Percentiles rank a stretch among this genome's conserved stretches.
These are phyloP conservation scores for Lomentospora prolificans DNA, from an alignment of 2,329 filamentous ascomycete species.

Conservation along the genomic window DNA sequence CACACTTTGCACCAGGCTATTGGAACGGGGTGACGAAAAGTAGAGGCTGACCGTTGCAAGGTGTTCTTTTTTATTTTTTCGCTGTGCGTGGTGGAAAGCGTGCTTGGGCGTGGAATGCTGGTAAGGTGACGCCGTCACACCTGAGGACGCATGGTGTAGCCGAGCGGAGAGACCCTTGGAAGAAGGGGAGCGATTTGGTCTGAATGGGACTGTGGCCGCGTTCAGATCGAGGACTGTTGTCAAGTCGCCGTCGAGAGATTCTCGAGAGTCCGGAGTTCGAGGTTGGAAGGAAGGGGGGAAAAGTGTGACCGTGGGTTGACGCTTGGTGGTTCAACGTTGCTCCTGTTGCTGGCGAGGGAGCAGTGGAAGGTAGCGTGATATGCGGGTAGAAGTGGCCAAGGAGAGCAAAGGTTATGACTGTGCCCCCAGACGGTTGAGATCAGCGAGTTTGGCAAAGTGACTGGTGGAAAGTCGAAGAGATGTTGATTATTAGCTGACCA, in stretches of 20 bases:
- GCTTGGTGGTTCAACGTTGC: background rate
- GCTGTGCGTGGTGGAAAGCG: no score
- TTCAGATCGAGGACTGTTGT: background rate
- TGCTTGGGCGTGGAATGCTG: background rate
- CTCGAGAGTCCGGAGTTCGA: background rate
- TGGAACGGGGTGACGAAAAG: background rate
- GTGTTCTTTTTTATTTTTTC: background rate
- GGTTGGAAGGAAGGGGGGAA: background rate
- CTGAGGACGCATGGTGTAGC: background rate
- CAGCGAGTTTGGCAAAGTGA: background rate
- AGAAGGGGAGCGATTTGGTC: background rate
- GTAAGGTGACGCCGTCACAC: background rate
- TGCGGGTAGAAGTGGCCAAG: background rate
- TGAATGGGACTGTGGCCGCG: background rate
- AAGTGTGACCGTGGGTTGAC: background rate
- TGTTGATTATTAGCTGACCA: conserved; percentile 1
- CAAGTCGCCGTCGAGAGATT: background rate
- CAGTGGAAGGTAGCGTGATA: background rate
- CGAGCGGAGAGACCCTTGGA: background rate
- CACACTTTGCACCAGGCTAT: background rate
- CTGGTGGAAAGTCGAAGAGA: conserved; percentile 1
- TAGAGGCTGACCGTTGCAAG: background rate
- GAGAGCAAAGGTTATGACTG: background rate
- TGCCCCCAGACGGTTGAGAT: background rate
- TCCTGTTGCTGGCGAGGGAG: background rate